Evolutionary conservation across 2,329 filamentous ascomycete genomes (phyloP), one percentile per base, ranked within the genome.

Genomic region (Capronia coronata): DNA sequence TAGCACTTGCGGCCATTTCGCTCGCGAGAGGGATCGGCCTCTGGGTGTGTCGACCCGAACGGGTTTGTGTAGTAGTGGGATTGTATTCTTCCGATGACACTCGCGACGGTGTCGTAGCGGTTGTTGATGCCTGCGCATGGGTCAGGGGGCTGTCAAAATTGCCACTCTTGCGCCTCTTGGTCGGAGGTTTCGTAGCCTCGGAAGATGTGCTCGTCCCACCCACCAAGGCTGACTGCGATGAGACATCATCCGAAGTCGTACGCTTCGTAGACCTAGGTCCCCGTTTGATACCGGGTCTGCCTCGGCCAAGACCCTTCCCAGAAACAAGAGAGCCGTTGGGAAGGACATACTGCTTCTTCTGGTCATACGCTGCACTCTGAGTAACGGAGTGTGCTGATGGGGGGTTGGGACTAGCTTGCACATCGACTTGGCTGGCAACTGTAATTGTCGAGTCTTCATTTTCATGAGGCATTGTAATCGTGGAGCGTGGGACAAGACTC

Each of bases 31-130:
- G 81, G 81, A 54, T 77, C 71, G 51, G 80, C 69, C 39, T 84
- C 79, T 67, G 80, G 29, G 88, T 77, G 51, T 83, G 80, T 54
- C 86, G 78, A 30, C 86, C 86, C 16, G 84, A 90, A 63, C 87
- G 86, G 8, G 86, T 89, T 63, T 78, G 82, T 23, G 80, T 86
- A 2, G 78, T 75, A 14, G 78, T 70, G 5, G 58, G 57, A 7
- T 76, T 77, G 55, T 77, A 73, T 41, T 73, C 65, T 30, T 68
- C 68, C 9, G 69, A 69, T 2, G 68, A 67, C 46, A 65, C 64
- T 52, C 68, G 65, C 3, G 67, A 68, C 51, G 61, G 64, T n/a
- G 66, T 64, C 1, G 50, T 40, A 29, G 14, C 44, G 8, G 51
- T 44, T 7, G 44, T 48, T 6, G 55, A 53, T n/a, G 45, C 49